Evolutionary conservation across 192 early-diverging fungal species (phyloP), one percentile per base, ranked within the genome.

Genomic region (Paraglomus occultum): DNA sequence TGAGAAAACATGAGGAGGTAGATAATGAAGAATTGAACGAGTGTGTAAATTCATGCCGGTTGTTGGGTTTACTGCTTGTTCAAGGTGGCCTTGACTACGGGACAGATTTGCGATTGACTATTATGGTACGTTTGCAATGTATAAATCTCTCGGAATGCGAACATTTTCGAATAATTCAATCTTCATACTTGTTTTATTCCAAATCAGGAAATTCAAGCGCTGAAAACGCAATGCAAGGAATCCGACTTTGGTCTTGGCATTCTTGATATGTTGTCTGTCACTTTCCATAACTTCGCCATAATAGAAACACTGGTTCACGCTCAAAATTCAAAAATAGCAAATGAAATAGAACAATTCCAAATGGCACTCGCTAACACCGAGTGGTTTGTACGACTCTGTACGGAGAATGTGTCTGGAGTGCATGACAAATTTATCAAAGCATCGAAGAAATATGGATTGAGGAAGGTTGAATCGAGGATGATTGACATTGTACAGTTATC

Each of bases 51-150:
- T 58, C 79, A 17, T 64, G 64, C 7, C 52, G 65, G 11, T 51
- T 82, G 38, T 45, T 79, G 20, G 71, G 80, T 42, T 38, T 79
- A 15, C 64, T 82, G 51, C 52, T 82, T 53, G 67, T 79, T 4
- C 75, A 79, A 55, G 71, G 75, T 52, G 59, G 45, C 22, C 39
- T 20, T 8, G 39, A 49, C 8, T 9, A 4, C 4, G 31, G 22
- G 8, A 10, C 10, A 12, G 50, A 58, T 45, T 22, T 64, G 17
- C 38, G 11, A n/a, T 67, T 73, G 18, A 22, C 23, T 43, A 58
- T 42, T 14, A 57, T 39, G 40, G 71, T 67, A 43, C 43, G 63
- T 62, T 4, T 64, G 8, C 6, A 49, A 12, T 11, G 5, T n/a
- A n/a, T n/a, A n/a, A n/a, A n/a, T n/a, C 49, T 46, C 38, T 17